These are phyloP conservation scores for Debaryomyces castellii DNA, from an alignment of 805 yeast species.

Conservation along the genomic window DNA sequence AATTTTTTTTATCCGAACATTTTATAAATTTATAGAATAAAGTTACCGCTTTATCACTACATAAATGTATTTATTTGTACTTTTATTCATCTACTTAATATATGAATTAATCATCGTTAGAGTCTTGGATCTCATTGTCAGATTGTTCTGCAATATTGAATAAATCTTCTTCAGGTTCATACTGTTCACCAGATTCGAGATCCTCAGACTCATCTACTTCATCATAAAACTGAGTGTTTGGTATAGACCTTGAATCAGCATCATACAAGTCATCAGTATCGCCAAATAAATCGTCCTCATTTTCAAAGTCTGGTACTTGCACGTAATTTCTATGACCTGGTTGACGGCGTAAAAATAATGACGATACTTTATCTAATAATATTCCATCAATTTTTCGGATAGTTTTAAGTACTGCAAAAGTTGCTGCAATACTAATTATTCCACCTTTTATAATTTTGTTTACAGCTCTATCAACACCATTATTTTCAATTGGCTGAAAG, in stretches of 20 bases:
- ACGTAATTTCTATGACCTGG: constrained; percentile 43
- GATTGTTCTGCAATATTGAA: constrained; percentile 31
- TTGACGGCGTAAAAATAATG: constrained; percentile 32
- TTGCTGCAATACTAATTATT: constrained; percentile 44
- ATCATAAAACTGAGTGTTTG: constrained; percentile 16
- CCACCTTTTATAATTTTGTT: constrained; percentile 62
- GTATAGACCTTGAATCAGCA: constrained; percentile 32
- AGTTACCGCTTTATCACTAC: neutral
- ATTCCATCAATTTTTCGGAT: constrained; percentile 31
- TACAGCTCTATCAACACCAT: constrained; percentile 55
- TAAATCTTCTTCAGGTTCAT: constrained; percentile 19
- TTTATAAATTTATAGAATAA: neutral
- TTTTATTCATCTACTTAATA: too few relatives aligned
- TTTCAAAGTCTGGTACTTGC: constrained; percentile 37
- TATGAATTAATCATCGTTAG: neutral
- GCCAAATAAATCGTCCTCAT: constrained; percentile 42
- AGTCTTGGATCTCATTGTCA: constrained; percentile 9
- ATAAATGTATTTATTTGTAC: too few relatives aligned
- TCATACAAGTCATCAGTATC: constrained; percentile 40
- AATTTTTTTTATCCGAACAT: constrained; percentile 16
- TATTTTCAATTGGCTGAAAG: constrained; percentile 61
- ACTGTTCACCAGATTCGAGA: neutral
- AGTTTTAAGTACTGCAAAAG: constrained; percentile 34
- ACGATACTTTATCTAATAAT: constrained; percentile 29
- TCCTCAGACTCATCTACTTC: neutral